Evolutionary conservation across 2,329 filamentous ascomycete species (phyloP).

Genomic region (Geoglossum cookeanum): DNA sequence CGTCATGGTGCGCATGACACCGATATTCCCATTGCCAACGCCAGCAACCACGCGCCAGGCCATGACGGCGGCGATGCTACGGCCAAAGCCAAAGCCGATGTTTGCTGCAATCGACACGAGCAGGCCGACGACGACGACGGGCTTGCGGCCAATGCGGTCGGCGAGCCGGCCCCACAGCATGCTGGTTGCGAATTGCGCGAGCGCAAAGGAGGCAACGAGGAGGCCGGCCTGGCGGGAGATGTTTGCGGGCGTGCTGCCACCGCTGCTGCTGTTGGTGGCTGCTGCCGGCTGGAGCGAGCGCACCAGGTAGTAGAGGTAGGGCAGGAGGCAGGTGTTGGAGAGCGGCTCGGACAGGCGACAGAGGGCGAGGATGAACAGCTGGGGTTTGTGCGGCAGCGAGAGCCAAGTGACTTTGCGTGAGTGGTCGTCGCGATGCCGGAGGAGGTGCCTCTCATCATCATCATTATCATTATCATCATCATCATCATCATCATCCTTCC

Average conservation of each 20-base stretch:
- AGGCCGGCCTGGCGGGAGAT: conserved; percentile 64
- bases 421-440: too few relatives aligned
- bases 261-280: too few relatives aligned
- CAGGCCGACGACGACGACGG: conserved; percentile 58
- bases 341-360: conserved; percentile 67
- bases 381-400: conserved; percentile 55
- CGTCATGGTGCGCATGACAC: conserved; percentile 58
- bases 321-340: conserved; percentile 56
- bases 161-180: conserved; percentile 62
- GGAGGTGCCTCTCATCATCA: too few relatives aligned
- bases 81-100: conserved; percentile 50
- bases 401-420: conserved; percentile 38
- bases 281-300: conserved; percentile 48
- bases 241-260: conserved; percentile 32
- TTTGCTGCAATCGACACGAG: conserved; percentile 47
- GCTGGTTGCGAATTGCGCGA: conserved; percentile 64
- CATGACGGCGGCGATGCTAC: conserved; percentile 40
- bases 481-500: too few relatives aligned
- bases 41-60: conserved; percentile 49
- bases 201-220: conserved; percentile 61
- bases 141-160: conserved; percentile 49
- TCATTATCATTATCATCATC: too few relatives aligned
- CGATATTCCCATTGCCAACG: conserved; percentile 51
- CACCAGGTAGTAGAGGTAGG: conserved; percentile 82
- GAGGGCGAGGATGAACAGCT: conserved; percentile 58